Evolutionary conservation across 1,284 basidiomycete species (phyloP), one percentile per base, ranked within the genome.

Genomic region (Earliella scabrosa): DNA sequence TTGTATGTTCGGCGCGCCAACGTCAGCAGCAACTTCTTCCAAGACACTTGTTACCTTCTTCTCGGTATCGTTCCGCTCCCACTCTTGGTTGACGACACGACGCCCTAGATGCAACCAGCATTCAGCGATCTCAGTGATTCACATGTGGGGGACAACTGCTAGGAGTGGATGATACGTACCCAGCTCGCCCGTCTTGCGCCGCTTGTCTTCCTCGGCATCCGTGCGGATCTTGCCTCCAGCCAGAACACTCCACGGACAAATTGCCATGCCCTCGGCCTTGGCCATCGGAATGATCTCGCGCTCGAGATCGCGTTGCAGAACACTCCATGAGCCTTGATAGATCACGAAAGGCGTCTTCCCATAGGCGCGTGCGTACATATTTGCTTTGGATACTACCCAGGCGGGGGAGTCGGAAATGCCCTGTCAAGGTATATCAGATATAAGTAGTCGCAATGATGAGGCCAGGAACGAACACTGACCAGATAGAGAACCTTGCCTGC

Each of bases 301-400:
- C 46, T 53, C 21, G 54, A 29, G 20, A 21, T 29, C 20, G 47
- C 43, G 35, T 56, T n/a, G 23, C 23, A 79, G 67, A 14, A 81
- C 69, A 54, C 72, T 80, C 81, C 82, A 83, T 21, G 61, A 58
- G n/a, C 82, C 82, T 61, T 83, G 81, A 59, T 84, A 83, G 55
- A 84, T 72, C 2, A 74, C 71, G 60, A 83, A 83, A 1, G 77
- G 80, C 0, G 77, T 76, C 64, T 80, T 74, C 10, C 76, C 78
- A 35, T 76, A 70, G 27, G 75, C 70, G 7, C 71, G 60, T 18
- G 65, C 66, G 48, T 68, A 68, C 24, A 55, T 45, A 51, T 68
- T 67, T 6, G 65, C 68, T 46, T 65, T 62, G 10, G 64, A 40
- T n/a, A 69, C 68, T 41, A 66, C 48, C 68, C 67, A 71, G 0